A percentile compares a stretch with the other conserved stretches of the same genome.
These are phyloP conservation scores for Daldinia sp. DNA, from an alignment of 2,329 filamentous ascomycete species.

Conservation along the genomic window DNA sequence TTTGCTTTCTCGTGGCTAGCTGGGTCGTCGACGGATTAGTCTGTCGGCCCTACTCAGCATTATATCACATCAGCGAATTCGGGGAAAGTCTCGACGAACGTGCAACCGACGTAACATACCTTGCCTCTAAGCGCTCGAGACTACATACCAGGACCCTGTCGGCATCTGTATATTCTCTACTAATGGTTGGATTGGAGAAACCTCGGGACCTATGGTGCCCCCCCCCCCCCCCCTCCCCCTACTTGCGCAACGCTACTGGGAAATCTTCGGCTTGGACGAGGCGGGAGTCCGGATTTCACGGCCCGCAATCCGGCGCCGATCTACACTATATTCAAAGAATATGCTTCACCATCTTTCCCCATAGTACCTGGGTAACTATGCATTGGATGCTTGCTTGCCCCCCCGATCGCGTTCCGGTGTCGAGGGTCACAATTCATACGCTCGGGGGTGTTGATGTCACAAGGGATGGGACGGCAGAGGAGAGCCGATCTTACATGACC, in stretches of 20 bases:
- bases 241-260: slow-evolving; percentile 27
- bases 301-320: slow-evolving; percentile 35
- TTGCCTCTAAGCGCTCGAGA: background rate
- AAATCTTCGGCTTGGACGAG: slow-evolving; percentile 30
- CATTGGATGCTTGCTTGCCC: background rate
- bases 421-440: slow-evolving; percentile 33
- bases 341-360: slow-evolving; percentile 14
- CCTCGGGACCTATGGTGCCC: no score
- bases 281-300: slow-evolving; percentile 11
- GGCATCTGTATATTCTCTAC: background rate
- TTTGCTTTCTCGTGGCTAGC: background rate
- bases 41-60: background rate
- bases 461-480: slow-evolving; percentile 18
- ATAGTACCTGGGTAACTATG: no score
- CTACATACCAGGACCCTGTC: background rate
- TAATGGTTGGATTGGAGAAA: slow-evolving; percentile 33
- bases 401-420: slow-evolving; percentile 28
- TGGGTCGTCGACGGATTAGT: background rate
- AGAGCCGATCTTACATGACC: slow-evolving; percentile 15
- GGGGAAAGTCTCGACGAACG: background rate
- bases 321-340: slow-evolving; percentile 26
- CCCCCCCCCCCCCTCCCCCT: no score
- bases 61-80: background rate
- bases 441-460: background rate
- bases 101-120: slow-evolving; percentile 1